Evolutionary conservation across 2,329 filamentous ascomycete species (phyloP).

Genomic region (Microcera coccophila): DNA sequence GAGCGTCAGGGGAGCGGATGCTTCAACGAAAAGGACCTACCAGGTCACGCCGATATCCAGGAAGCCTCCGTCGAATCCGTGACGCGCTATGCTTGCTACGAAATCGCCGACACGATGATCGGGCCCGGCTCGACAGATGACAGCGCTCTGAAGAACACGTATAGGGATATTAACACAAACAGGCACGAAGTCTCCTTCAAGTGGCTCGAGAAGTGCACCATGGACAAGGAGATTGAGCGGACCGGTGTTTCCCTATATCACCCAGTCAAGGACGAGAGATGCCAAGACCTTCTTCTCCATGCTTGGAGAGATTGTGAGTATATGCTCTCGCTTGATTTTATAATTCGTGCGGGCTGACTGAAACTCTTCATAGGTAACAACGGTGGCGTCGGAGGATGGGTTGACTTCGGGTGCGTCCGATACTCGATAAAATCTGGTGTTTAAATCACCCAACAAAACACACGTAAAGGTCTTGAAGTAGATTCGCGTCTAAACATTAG

Average conservation of each 20-base stretch:
- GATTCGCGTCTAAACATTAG: no score
- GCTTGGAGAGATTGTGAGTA: constrained; percentile 4
- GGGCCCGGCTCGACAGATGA: background rate
- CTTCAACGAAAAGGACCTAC: constrained; percentile 1
- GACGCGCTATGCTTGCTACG: background rate
- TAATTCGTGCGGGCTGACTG: no score
- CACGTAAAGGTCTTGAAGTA: no score
- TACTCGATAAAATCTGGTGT: no score
- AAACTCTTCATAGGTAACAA: no score
- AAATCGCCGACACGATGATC: background rate
- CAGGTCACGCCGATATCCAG: constrained; percentile 2
- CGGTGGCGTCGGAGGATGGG: no score
- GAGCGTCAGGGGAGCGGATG: no score
- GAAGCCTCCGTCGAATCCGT: background rate
- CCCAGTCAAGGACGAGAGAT: background rate
- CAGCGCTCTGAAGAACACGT: no score
- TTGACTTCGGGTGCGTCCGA: no score
- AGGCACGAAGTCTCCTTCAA: constrained; percentile 2
- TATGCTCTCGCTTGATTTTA: no score
- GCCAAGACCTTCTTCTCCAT: background rate
- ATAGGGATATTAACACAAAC: background rate
- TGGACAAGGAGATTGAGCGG: no score
- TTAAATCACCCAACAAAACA: no score
- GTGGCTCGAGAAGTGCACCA: constrained; percentile 7
- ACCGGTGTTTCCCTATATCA: background rate